Evolutionary conservation across 768 basidiomycete genomes (phyloP), one percentile per base, ranked within the genome.

Genomic region (Infundibulicybe gibba): DNA sequence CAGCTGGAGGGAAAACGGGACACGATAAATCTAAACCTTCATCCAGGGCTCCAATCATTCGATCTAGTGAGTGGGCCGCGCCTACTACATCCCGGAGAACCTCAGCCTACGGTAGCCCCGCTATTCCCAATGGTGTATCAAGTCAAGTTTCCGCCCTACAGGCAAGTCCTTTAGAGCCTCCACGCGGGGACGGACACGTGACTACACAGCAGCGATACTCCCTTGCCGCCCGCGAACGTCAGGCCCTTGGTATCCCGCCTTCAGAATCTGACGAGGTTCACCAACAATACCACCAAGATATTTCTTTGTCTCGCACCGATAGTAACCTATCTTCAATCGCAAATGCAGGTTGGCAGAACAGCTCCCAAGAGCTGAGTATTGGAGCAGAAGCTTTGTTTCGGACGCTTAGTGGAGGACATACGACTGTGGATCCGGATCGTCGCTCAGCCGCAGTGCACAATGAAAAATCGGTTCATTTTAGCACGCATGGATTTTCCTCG

Each of bases 171-270:
- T 8, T 25, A 25, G 25, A 25, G 25, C 25, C 25, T 25, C 25
- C 25, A 25, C 25, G 25, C 25, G 8, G 25, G 21, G 54, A 59
- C 15, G 63, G 62, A 1, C 50, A 55, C 6, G 31, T 55, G 2
- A 55, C 62, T 39, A 53, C 56, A 1, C 52, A 61, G 34, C 53
- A 49, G 12, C 59, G 58, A 0, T 54, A 58, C 19, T 57, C 64
- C 33, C 69, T 69, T 13, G 73, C 75, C 30, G 70, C 71, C 37
- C 67, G 70, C 12, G 74, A 79, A 52, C 63, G 74, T 37, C 64
- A 65, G 49, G 76, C 72, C n/a, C 74, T 79, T 52, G 80, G 80
- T 5, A 75, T 81, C 40, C 70, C 69, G 4, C 63, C 71, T 2
- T 76, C 77, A 3, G 63, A 66, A 8, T 73, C 70, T 11, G 69